Conservation (phyloP, 1,284 basidiomycete species). For the Omphalotus olearius region DNA sequence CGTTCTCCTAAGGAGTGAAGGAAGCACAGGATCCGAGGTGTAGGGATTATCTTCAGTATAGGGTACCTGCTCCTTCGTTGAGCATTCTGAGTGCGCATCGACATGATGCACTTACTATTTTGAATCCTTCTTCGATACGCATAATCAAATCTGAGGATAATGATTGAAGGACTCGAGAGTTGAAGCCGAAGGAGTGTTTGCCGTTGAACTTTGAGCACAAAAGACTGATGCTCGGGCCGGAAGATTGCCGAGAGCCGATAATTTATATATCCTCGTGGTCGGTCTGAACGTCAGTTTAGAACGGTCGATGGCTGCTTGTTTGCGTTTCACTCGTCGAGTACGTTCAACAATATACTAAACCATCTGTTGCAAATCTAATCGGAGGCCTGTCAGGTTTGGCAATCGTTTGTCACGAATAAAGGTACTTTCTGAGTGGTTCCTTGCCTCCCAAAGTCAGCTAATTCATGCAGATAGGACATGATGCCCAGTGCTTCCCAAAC, state of each 20-base stretch:
- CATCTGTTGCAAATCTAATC: not conserved
- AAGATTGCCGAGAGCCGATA: too few species aligned
- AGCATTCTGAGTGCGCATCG: not conserved
- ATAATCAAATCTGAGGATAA: not conserved
- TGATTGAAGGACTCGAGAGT: too few species aligned
- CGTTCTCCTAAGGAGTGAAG: constrained; percentile 49
- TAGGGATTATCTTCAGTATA: constrained; percentile 55
- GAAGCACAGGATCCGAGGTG: constrained; percentile 53
- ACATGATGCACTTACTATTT: constrained; percentile 5
- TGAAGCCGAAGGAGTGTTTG: too few species aligned
- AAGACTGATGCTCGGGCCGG: too few species aligned
- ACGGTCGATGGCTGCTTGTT: constrained; percentile 30
- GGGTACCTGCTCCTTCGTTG: constrained; percentile 24
- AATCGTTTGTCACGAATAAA: constrained; percentile 72
- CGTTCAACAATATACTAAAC: constrained; percentile 17
- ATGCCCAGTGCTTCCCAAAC: constrained; percentile 74
- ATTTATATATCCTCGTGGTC: too few species aligned
- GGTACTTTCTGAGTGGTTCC: constrained; percentile 33
- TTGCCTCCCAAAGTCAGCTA: constrained; percentile 3
- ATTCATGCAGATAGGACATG: constrained; percentile 51
- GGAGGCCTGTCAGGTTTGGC: constrained; percentile 58
- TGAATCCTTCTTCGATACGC: constrained; percentile 17
- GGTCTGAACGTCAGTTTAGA: constrained; percentile 1
- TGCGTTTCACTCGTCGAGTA: constrained; percentile 62
- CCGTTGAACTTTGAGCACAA: too few species aligned